Base-by-base conservation (phyloP, 129 eudicot species). In the Pseudognaphalium luteoalbum region DNA sequence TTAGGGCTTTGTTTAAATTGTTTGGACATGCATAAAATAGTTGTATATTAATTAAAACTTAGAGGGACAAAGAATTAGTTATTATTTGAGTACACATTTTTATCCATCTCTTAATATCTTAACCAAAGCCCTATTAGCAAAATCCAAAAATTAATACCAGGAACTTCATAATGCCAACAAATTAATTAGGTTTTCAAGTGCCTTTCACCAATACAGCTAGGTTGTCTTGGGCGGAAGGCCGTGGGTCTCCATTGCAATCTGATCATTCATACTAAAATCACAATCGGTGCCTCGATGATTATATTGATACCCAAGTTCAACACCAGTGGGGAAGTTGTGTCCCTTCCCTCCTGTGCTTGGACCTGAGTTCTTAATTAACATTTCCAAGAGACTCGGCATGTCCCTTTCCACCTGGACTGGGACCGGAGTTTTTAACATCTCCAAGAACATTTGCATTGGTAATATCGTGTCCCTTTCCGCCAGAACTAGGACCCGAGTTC, bases 401-500 rank as follows among this genome's bases (percentile, higher is more conserved):
- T 16, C 76, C 76, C 6, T 72, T 59, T 44, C 22, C 73, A 41
- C 86, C 72, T 0, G 79, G n/a, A 50, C 77, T 22, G 7, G 73
- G 86, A 58, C 77, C 85, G 1, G 75, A 70, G 28, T 47, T 56
- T 9, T 72, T 72, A 15, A 32, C 56, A 14, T 33, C 11, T 9
- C 66, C 11, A 4, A 56, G 5, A 54, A 17, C n/a, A 3, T 32
- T 30, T n/a, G 3, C 19, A 20, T 4, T 4, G 1, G 34, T 2
- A 19, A 19, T n/a, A 0, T 6, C 32, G 85, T 33, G 66, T 16
- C 76, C 76, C 6, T 72, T 60, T 47, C 25, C 74, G 12, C 86
- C 72, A 0, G 79, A 7, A 35, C 77, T 25, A 8, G 73, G 86
- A 58, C 77, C 85, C 19, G 87, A 82, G 37, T 73, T 78, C 71